phyloP scores from a whole-genome alignment of 306 rosid species.

The Vachellia collinsii region DNA sequence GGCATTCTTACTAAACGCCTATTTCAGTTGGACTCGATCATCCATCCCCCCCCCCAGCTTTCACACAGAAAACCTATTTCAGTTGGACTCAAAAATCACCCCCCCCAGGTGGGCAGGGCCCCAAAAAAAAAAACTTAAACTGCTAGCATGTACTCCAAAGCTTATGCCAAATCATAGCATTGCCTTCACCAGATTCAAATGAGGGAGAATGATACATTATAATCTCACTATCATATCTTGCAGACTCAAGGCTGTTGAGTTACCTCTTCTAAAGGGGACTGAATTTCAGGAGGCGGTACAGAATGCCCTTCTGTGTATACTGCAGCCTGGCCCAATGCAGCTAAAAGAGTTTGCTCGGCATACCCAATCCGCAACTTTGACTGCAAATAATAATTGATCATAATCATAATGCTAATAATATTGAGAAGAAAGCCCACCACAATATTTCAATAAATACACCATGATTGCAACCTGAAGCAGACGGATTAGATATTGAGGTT shows the following conservation, averaged over 20 bases:
- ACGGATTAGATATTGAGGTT: conserved; percentile 83
- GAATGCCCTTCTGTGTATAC: conserved; percentile 74
- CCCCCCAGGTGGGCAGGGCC: no score
- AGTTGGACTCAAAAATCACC: background rate
- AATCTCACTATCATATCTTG: conserved; percentile 27
- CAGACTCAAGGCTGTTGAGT: conserved; percentile 32
- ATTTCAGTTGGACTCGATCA: conserved; percentile 4
- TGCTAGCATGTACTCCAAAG: conserved; percentile 17
- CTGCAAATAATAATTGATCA: conserved; percentile 42
- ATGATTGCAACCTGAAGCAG: conserved; percentile 75
- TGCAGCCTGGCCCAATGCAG: conserved; percentile 96
- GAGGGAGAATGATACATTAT: conserved; percentile 11
- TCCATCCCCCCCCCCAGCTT: background rate
- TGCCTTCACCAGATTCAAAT: conserved; percentile 17
- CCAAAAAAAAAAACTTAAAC: background rate
- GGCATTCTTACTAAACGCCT: background rate
- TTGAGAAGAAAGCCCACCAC: conserved; percentile 31
- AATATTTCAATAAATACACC: conserved; percentile 27
- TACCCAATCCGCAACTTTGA: conserved; percentile 83
- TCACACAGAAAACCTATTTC: background rate
- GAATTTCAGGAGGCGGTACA: conserved; percentile 62
- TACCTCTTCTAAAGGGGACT: conserved; percentile 88
- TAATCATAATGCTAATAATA: conserved; percentile 3
- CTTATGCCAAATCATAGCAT: conserved; percentile 26
- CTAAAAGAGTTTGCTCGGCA: conserved; percentile 89